A percentile compares a stretch with the other conserved stretches of the same genome.
phyloP scores from a whole-genome alignment of 2,329 filamentous ascomycete species.

The Metarhizium album region DNA sequence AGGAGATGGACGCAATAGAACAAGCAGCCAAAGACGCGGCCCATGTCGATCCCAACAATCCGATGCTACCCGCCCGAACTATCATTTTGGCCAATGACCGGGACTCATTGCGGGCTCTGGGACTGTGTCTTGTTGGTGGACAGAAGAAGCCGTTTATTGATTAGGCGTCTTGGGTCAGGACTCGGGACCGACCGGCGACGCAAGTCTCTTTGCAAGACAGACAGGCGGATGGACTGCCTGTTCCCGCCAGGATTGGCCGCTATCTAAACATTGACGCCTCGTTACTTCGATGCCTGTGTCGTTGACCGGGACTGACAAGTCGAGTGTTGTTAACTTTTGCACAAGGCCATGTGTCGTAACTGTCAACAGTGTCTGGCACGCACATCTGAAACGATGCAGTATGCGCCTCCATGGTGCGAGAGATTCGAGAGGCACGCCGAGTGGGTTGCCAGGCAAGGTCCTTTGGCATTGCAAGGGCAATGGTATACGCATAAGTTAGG shows the following conservation, averaged over 20 bases:
- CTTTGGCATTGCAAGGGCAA: neutral
- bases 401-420: neutral
- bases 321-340: neutral
- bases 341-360: neutral
- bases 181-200: neutral
- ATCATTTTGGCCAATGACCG: slow-evolving; percentile 73
- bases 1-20: slow-evolving; percentile 97
- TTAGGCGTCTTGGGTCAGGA: slow-evolving; percentile 21
- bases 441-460: neutral
- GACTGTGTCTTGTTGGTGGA: slow-evolving; percentile 51
- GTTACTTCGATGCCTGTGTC: neutral
- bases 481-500: neutral
- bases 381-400: neutral
- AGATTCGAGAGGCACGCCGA: neutral
- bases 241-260: neutral
- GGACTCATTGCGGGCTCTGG: slow-evolving; percentile 49
- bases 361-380: neutral
- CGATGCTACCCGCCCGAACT: slow-evolving; percentile 76
- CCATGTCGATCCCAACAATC: slow-evolving; percentile 76
- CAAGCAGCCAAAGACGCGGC: slow-evolving; percentile 90
- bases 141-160: slow-evolving; percentile 58
- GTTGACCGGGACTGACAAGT: neutral
- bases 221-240: neutral
- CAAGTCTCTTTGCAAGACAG: neutral
- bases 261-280: neutral